These are phyloP conservation scores for Misopates orontium DNA, from an alignment of 257 asterid genomes.

Conservation along the genomic window DNA sequence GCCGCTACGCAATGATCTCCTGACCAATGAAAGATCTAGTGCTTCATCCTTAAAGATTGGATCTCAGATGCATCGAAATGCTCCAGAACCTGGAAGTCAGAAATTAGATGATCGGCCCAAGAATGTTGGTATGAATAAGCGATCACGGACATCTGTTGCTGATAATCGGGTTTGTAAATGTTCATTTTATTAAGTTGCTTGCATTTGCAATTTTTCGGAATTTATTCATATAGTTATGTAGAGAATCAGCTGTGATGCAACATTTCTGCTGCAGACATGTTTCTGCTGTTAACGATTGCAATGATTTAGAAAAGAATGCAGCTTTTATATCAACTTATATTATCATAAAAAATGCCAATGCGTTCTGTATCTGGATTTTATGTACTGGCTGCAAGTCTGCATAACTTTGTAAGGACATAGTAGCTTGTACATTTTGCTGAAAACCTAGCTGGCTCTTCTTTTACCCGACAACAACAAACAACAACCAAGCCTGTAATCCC, in stretches of 20 bases:
- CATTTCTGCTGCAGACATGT: constrained; percentile 13
- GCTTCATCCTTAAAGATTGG: constrained; percentile 70
- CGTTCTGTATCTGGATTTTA: not conserved
- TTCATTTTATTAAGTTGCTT: constrained; percentile 31
- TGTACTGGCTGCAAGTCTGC: constrained; percentile 5
- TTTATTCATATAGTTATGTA: not conserved
- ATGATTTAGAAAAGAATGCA: not conserved
- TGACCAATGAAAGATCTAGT: constrained; percentile 70
- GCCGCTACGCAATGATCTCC: constrained; percentile 70
- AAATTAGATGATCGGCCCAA: constrained; percentile 82
- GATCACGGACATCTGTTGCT: constrained; percentile 81
- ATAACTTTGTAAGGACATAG: not conserved
- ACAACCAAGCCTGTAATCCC: no score
- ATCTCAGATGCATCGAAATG: constrained; percentile 65
- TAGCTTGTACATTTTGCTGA: constrained; percentile 7
- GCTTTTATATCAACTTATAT: not conserved
- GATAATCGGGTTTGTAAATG: constrained; percentile 82
- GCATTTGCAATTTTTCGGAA: constrained; percentile 17
- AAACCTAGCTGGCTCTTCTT: no score
- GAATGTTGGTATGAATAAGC: constrained; percentile 73
- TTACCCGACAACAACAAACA: no score
- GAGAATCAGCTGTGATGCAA: constrained; percentile 2
- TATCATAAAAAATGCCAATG: constrained; percentile 1
- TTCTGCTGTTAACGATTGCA: not conserved
- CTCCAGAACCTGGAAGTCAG: constrained; percentile 59